Evolutionary conservation across 257 asterid genomes (phyloP).

Genomic region (Solanum piurae): DNA sequence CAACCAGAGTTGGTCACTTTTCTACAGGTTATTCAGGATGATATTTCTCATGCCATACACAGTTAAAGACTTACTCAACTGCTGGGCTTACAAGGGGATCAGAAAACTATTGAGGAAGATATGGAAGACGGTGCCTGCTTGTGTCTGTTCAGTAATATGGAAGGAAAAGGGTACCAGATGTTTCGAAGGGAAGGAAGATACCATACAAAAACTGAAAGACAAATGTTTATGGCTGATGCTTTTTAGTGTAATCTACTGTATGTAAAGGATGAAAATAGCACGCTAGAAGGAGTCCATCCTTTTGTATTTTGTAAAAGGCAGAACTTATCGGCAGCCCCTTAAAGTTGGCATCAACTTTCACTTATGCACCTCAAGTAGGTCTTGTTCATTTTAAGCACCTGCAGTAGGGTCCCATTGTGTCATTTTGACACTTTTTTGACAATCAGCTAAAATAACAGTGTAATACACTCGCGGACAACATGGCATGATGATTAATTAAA

Average conservation of each 20-base stretch:
- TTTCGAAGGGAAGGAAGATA: background rate
- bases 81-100: background rate
- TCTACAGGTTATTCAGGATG: background rate
- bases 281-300: background rate
- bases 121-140: background rate
- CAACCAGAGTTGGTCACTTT: background rate
- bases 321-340: background rate
- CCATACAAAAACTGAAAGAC: background rate
- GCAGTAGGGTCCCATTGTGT: background rate
- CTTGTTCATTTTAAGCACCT: background rate
- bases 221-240: background rate
- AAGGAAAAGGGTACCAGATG: background rate
- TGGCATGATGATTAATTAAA: background rate
- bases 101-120: background rate
- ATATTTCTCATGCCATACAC: background rate
- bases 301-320: background rate
- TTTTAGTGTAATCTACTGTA: background rate
- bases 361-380: background rate
- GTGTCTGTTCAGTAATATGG: background rate
- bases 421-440: background rate
- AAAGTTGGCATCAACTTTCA: background rate
- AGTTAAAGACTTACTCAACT: background rate
- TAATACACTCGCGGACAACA: background rate
- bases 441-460: background rate
- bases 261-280: background rate